These are phyloP conservation scores for Cladobotryum protrusum DNA, from an alignment of 2,329 filamentous ascomycete species.

Conservation along the genomic window DNA sequence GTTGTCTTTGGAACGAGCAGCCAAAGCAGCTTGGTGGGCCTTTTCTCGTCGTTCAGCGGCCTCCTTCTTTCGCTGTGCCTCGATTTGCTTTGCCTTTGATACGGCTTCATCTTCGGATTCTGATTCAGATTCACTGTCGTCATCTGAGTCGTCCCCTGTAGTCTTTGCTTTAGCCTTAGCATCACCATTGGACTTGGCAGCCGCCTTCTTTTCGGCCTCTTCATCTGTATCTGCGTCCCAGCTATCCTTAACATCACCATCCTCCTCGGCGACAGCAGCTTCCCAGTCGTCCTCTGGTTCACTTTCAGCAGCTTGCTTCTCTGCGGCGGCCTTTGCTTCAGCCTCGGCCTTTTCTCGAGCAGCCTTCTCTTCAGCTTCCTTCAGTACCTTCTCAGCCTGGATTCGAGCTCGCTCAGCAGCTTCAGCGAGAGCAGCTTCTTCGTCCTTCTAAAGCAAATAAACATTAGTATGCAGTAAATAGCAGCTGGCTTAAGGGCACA, in stretches of 20 bases:
- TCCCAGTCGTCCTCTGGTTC: conserved; percentile 84
- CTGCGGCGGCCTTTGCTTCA: conserved; percentile 48
- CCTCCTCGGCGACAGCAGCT: conserved; percentile 63
- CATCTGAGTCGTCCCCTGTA: conserved; percentile 37
- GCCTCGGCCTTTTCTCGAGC: conserved; percentile 50
- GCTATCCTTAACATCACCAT: conserved; percentile 81
- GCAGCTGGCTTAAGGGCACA: neutral
- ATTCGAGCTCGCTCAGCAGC: conserved; percentile 64
- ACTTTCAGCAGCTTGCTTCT: conserved; percentile 50
- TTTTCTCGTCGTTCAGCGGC: conserved; percentile 83
- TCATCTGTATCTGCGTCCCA: conserved; percentile 87
- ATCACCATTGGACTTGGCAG: conserved; percentile 19
- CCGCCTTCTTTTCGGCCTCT: conserved; percentile 45
- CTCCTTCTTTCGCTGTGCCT: conserved; percentile 76
- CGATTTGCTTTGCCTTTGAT: conserved; percentile 66
- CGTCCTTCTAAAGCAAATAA: conserved; percentile 50
- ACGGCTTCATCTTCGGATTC: conserved; percentile 67
- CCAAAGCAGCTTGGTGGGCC: conserved; percentile 85
- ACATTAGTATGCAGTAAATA: conserved; percentile 2
- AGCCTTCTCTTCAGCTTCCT: conserved; percentile 56
- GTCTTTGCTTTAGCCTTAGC: conserved; percentile 28
- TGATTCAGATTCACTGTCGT: conserved; percentile 31
- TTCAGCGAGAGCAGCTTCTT: conserved; percentile 71
- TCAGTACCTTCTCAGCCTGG: conserved; percentile 62
- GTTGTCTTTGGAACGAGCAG: conserved; percentile 87